These are phyloP conservation scores for Citrus sinensis DNA, from an alignment of 345 rosid genomes.

Conservation along the genomic window DVS_A1.0 CM039166.1:22156001-22156500, in stretches of 20 bases:
- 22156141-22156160: background rate
- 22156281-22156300: background rate
- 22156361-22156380: conserved; percentile 2
- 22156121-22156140: background rate
- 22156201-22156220: background rate
- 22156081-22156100: conserved; percentile 8
- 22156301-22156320: background rate
- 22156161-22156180: background rate
- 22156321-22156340: background rate
- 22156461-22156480: background rate
- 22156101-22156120: background rate
- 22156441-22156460: background rate
- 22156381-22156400: background rate
- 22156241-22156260: background rate
- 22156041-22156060: conserved; percentile 63
- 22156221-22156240: background rate
- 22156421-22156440: background rate
- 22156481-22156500: background rate
- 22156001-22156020: conserved; percentile 74
- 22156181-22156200: background rate
- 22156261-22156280: background rate
- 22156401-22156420: background rate
- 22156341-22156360: background rate
- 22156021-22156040: conserved; percentile 53
- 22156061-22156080: conserved; percentile 33